These are phyloP conservation scores for Diutina siamensis DNA, from an alignment of 1,139 yeast species.

Conservation along the genomic window DNA sequence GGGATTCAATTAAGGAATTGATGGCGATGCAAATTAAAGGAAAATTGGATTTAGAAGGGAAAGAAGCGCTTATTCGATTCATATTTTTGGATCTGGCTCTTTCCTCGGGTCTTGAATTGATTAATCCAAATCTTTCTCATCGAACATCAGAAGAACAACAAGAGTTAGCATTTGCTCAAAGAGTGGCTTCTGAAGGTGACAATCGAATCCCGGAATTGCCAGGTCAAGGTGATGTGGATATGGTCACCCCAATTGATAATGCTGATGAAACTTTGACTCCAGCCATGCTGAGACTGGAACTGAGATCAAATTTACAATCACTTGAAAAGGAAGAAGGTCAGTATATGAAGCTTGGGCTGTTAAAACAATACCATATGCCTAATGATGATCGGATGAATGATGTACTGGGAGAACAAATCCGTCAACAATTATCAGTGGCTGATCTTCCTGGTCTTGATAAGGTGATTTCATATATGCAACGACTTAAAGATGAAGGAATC, in stretches of 20 bases:
- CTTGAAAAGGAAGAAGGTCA: slow-evolving; percentile 34
- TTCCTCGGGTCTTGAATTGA: slow-evolving; percentile 49
- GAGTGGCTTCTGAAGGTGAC: not conserved
- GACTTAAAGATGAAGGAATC: slow-evolving; percentile 40
- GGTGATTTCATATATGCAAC: slow-evolving; percentile 37
- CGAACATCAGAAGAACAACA: not conserved
- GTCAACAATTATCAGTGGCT: slow-evolving; percentile 32
- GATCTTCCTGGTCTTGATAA: slow-evolving; percentile 43
- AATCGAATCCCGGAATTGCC: not conserved
- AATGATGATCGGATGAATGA: slow-evolving; percentile 13
- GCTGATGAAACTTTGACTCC: not conserved
- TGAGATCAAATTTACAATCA: not conserved
- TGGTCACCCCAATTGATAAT: not conserved
- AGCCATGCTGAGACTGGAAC: not conserved
- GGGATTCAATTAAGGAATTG: slow-evolving; percentile 43
- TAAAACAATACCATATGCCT: slow-evolving; percentile 7
- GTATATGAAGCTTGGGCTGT: slow-evolving; percentile 22
- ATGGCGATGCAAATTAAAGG: slow-evolving; percentile 42
- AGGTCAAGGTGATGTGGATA: not conserved
- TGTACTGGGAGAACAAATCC: slow-evolving; percentile 42
- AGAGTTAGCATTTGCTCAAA: slow-evolving; percentile 17
- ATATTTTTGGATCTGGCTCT: slow-evolving; percentile 60
- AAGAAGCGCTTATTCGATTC: slow-evolving; percentile 58
- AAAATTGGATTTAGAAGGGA: slow-evolving; percentile 51
- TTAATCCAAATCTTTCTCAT: slow-evolving; percentile 17